phyloP scores from a whole-genome alignment of 129 eudicot species.

The Lactuca saligna region DNA sequence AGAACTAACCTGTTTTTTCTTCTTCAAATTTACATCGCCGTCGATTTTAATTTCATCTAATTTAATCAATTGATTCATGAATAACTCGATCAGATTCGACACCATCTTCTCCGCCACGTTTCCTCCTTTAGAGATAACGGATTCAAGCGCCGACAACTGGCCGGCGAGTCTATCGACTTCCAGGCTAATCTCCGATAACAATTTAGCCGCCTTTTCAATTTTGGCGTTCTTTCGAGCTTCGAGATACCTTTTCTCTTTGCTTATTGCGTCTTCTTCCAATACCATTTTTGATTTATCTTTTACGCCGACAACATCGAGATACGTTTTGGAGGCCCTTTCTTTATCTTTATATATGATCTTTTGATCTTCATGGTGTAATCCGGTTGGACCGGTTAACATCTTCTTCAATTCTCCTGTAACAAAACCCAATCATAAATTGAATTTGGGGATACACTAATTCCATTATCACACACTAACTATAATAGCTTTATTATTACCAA shows the following conservation, averaged over 20 bases:
- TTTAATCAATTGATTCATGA: conserved; percentile 83
- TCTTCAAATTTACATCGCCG: conserved; percentile 69
- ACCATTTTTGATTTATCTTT: conserved; percentile 85
- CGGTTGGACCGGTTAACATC: conserved; percentile 79
- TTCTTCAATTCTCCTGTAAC: conserved; percentile 85
- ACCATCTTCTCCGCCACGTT: conserved; percentile 65
- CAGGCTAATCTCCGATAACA: conserved; percentile 59
- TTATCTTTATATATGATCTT: conserved; percentile 70
- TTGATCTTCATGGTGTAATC: conserved; percentile 91
- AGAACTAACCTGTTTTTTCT: conserved; percentile 72
- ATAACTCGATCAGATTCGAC: conserved; percentile 46
- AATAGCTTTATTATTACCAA: conserved; percentile 57
- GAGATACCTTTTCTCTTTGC: conserved; percentile 70
- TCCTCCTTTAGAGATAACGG: conserved; percentile 68
- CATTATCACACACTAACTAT: background rate
- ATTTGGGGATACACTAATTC: background rate
- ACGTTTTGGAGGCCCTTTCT: conserved; percentile 70
- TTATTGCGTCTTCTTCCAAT: conserved; percentile 69
- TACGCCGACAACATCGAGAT: conserved; percentile 70
- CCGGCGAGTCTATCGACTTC: conserved; percentile 82
- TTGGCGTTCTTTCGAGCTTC: conserved; percentile 75
- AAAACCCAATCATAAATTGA: background rate
- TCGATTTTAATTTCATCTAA: conserved; percentile 67
- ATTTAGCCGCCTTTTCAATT: conserved; percentile 59
- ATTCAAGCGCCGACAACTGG: conserved; percentile 77